Evolutionary conservation across 2,329 filamentous ascomycete species (phyloP), one percentile per base, ranked within the genome.

Genomic region (Calonectria henricotiae): DNA sequence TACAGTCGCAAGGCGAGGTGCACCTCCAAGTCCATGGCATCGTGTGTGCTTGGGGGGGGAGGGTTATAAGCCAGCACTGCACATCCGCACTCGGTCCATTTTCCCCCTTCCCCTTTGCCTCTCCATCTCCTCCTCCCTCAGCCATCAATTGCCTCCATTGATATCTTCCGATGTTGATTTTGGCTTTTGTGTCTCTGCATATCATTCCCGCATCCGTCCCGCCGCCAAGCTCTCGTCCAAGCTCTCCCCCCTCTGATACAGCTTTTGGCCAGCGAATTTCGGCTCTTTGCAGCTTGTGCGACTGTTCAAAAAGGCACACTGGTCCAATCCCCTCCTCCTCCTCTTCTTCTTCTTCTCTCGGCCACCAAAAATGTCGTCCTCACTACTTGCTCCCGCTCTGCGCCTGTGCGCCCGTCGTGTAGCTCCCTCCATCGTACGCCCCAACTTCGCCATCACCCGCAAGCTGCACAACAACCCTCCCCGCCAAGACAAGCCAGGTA

Each of bases 401-500:
- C 79, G 80, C 46, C 77, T 77, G 20, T 77, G 75, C 62, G 73
- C 76, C 54, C 75, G 79, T 62, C 77, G 79, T 65, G 70, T 72
- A 47, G 71, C 71, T 65, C 72, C 76, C 49, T 67, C 73, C 43
- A 12, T 72, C 32, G 27, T 73, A 47, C 78, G 76, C 32, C 74
- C 77, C 51, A 68, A 75, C 32, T 75, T 79, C 46, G 70, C 76
- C 7, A 51, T 70, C 25, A 49, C 74, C n/a, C 79, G 81, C 71
- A 73, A 70, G 67, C 74, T 83, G 35, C 81, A 83, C 71, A 78
- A 73, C 67, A 78, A 73, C 13, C 77, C 79, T 30, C 74, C 82
- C 17, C 81, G 80, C n/a, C 79, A 77, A 70, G 80, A 84, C 71
- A 84, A 84, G 74, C 85, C 86, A 15, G 93, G 94, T 65, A 86